Evolutionary conservation across 1,139 yeast genomes (phyloP), one percentile per base, ranked within the genome.

Genomic region (Kazachstania sp.): DNA sequence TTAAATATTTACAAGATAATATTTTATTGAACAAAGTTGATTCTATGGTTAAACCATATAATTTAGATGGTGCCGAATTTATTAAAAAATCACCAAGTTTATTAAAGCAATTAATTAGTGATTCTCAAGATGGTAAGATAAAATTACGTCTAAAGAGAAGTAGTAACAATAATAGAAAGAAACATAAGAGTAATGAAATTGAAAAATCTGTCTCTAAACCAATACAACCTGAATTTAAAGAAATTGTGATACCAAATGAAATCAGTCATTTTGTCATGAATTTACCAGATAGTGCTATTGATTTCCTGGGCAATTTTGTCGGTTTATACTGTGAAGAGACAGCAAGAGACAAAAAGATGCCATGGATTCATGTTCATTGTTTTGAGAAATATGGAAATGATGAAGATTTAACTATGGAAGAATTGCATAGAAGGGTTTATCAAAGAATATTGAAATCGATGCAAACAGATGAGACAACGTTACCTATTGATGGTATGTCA

Each of bases 231-330:
- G 54, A 30, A 36, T 57, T 58, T 20, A 67, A 69, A 40, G 63
- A 64, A 1, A 62, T 69, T 23, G 56, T 53, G 9, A 71, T 88
- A 3, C 97, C 97, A 1, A 67, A 67, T 32, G 75, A 71, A 55
- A 74, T 79, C 54, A 68, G 77, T 39, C 88, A 90, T 61, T 94
- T 79, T 60, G 95, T 88, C 11, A 92, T 94, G 98, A 94, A 94
- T 63, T 73, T 94, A 48, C 99, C 99, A 1, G 98, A 87, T 60
- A 75, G 88, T 39, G 97, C 98, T 0, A 71, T 92, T 29, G 81
- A 83, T n/a, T 94, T 94, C 59, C 70, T 92, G 45, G 81, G 82
- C 56, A 84, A 81, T 45, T 90, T 78, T 59, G 71, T 78, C 47
- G 95, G 96, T 0, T 71, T 88, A 18, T 87, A 83, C 59, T 55